These are phyloP conservation scores for Pseudocercospora eumusae DNA, from an alignment of 2,329 filamentous ascomycete species.

Conservation along the genomic window DNA sequence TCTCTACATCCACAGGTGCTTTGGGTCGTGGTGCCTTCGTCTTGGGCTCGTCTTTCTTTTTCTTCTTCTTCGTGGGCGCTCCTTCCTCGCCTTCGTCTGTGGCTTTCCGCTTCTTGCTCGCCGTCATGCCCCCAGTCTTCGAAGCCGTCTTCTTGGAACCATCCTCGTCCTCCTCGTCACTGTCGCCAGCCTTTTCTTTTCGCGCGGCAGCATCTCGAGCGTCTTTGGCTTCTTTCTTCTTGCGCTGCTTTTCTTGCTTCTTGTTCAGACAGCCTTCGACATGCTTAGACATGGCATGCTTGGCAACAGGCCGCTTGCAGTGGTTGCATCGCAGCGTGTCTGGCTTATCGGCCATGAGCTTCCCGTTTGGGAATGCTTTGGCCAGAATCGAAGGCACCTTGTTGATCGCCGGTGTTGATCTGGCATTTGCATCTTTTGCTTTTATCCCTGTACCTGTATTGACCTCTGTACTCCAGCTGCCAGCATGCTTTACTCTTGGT, in stretches of 20 bases:
- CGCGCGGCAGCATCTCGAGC: conserved; percentile 53
- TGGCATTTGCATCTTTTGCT: conserved; percentile 24
- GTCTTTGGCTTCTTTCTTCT: conserved; percentile 65
- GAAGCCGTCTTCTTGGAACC: conserved; percentile 36
- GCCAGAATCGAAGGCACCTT: conserved; percentile 74
- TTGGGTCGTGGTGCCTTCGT: conserved; percentile 78
- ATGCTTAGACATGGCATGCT: conserved; percentile 73
- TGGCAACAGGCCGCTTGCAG: conserved; percentile 85
- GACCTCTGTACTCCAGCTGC: conserved; percentile 39
- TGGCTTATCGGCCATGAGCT: conserved; percentile 75
- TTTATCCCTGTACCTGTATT: conserved; percentile 30
- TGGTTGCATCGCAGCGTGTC: conserved; percentile 85
- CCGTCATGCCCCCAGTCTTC: conserved; percentile 36
- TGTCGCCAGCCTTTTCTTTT: conserved; percentile 46
- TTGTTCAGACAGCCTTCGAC: conserved; percentile 80
- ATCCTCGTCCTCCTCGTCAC: conserved; percentile 44
- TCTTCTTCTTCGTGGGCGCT: conserved; percentile 82
- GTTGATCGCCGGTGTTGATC: conserved; percentile 42
- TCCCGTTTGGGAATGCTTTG: conserved; percentile 77
- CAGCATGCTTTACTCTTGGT: conserved; percentile 38
- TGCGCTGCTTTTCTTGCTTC: conserved; percentile 68
- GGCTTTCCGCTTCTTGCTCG: conserved; percentile 49
- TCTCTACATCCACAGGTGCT: conserved; percentile 88
- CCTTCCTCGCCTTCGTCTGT: conserved; percentile 65
- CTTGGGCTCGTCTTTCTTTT: conserved; percentile 50